phyloP scores from a whole-genome alignment of 768 basidiomycete species.

The Guyanaporus albipodus region DNA sequence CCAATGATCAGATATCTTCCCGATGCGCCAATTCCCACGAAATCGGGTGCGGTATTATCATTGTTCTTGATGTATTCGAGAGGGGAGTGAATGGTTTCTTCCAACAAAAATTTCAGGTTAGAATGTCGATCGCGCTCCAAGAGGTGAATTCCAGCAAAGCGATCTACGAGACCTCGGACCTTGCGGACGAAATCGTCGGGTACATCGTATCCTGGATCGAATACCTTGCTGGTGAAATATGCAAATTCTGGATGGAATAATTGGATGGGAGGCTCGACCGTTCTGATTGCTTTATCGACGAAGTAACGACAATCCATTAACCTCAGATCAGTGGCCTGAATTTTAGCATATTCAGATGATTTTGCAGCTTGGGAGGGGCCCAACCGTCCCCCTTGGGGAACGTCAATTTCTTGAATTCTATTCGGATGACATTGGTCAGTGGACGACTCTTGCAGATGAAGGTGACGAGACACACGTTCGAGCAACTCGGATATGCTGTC shows the following conservation, averaged over 20 bases:
- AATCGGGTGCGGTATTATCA: background rate
- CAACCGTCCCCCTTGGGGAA: background rate
- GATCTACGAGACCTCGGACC: slow-evolving; percentile 9
- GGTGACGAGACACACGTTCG: background rate
- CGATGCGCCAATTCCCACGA: too few relatives aligned
- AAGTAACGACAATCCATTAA: slow-evolving; percentile 15
- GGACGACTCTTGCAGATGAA: background rate
- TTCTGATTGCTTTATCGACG: background rate
- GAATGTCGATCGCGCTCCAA: background rate
- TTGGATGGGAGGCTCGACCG: slow-evolving; percentile 8
- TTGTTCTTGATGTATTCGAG: background rate
- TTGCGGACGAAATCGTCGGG: slow-evolving; percentile 6
- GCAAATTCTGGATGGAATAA: slow-evolving; percentile 26
- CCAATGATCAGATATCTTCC: too few relatives aligned
- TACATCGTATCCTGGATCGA: slow-evolving; percentile 5
- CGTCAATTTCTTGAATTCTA: background rate
- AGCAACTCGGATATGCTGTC: too few relatives aligned
- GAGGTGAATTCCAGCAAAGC: slow-evolving; percentile 14
- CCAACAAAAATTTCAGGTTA: background rate
- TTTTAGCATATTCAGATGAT: background rate
- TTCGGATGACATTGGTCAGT: background rate
- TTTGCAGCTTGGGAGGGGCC: slow-evolving; percentile 11
- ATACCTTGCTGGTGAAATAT: slow-evolving; percentile 22
- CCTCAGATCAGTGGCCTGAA: background rate
- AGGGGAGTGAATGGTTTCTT: background rate